Percentiles rank a stretch among this genome's conserved stretches.
Conservation (phyloP, 768 basidiomycete genomes). For the Amanita polypyramis region DNA sequence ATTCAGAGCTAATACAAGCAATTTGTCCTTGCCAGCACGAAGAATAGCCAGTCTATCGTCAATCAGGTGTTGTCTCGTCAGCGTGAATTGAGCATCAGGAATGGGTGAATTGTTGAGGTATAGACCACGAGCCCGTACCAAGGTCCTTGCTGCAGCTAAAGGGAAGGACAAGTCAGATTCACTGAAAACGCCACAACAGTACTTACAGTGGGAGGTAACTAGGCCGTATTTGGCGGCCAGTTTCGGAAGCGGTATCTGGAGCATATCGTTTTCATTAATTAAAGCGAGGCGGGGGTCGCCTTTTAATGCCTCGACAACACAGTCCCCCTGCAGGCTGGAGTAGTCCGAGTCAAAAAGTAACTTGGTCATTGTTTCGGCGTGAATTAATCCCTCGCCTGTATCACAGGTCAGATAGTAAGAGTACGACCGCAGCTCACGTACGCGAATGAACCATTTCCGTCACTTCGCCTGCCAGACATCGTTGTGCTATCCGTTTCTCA, state of each 20-base stretch:
- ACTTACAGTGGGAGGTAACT: constrained; percentile 54
- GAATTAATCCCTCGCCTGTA: constrained; percentile 27
- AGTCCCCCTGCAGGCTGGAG: constrained; percentile 36
- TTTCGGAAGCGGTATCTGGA: constrained; percentile 44
- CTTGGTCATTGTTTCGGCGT: constrained; percentile 32
- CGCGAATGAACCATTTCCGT: constrained; percentile 40
- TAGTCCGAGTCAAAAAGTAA: constrained; percentile 35
- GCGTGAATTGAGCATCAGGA: constrained; percentile 32
- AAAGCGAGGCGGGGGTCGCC: constrained; percentile 58
- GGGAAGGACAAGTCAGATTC: constrained; percentile 4
- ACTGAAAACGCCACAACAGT: not conserved
- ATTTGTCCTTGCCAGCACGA: constrained; percentile 66
- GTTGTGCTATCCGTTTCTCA: constrained; percentile 35
- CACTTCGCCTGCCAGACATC: constrained; percentile 40
- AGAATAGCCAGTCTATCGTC: constrained; percentile 53
- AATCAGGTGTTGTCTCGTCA: constrained; percentile 40
- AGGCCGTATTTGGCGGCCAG: constrained; percentile 51
- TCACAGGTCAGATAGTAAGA: constrained; percentile 4
- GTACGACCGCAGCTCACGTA: constrained; percentile 11
- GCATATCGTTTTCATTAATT: constrained; percentile 38
- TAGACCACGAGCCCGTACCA: constrained; percentile 56
- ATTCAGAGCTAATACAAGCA: constrained; percentile 37
- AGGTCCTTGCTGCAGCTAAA: constrained; percentile 52
- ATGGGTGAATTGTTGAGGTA: constrained; percentile 61
- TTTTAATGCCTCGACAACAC: constrained; percentile 50